Evolutionary conservation across 1,139 yeast genomes (phyloP).

Genomic region (Suhomyces ambrosiae): DNA sequence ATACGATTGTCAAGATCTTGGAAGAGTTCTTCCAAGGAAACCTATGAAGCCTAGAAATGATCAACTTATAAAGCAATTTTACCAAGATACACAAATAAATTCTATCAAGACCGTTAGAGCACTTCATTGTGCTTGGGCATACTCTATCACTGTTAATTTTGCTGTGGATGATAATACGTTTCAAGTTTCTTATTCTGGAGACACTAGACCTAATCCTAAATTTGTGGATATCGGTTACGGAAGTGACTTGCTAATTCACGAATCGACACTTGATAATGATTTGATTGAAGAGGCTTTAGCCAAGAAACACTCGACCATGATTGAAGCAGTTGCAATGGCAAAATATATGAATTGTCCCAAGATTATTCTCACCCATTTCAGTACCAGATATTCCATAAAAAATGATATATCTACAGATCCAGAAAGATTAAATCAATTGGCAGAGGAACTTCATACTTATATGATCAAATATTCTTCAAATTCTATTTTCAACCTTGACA

Average conservation of each 20-base stretch:
- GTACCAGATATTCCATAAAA: constrained; percentile 80
- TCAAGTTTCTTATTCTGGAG: constrained; percentile 89
- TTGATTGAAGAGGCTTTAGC: constrained; percentile 77
- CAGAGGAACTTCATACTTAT: constrained; percentile 30
- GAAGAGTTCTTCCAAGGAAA: constrained; percentile 23
- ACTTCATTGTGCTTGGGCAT: constrained; percentile 82
- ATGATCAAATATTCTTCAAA: constrained; percentile 22
- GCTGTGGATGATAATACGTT: constrained; percentile 39
- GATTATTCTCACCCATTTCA: constrained; percentile 84
- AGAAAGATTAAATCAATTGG: constrained; percentile 25
- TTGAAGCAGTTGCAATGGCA: constrained; percentile 79
- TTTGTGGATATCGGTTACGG: constrained; percentile 63
- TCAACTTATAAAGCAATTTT: constrained; percentile 24
- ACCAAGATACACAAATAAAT: constrained; percentile 28
- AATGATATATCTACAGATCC: constrained; percentile 44
- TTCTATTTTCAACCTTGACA: constrained; percentile 29
- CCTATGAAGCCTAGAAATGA: constrained; percentile 21
- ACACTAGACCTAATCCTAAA: constrained; percentile 76
- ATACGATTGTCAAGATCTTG: constrained; percentile 26
- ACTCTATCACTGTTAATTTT: constrained; percentile 66
- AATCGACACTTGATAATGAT: constrained; percentile 86
- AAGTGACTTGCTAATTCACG: constrained; percentile 86
- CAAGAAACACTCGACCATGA: constrained; percentile 87
- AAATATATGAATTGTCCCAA: constrained; percentile 71
- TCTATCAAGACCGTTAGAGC: constrained; percentile 69